Percentiles rank a stretch among this genome's conserved stretches.
phyloP scores from a whole-genome alignment of 2,329 filamentous ascomycete species.

The Penicillium sp. region DNA sequence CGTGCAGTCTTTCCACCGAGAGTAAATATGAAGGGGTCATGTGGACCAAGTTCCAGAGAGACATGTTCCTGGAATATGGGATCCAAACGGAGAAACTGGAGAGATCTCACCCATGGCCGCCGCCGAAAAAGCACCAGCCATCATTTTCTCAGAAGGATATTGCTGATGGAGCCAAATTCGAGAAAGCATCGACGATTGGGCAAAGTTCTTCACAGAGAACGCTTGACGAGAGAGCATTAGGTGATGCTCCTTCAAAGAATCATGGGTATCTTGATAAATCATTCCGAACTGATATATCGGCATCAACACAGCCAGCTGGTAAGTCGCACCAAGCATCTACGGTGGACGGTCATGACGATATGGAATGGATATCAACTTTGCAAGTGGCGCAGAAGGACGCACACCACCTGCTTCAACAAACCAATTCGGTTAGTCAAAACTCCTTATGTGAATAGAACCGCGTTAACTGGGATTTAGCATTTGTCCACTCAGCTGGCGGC shows the following conservation, averaged over 20 bases:
- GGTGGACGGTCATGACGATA: not conserved
- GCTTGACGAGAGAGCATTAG: constrained; percentile 2
- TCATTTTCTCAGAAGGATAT: not conserved
- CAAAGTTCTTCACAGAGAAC: constrained; percentile 7
- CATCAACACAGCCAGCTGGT: not conserved
- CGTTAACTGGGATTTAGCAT: constrained; percentile 29
- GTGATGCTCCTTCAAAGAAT: not conserved
- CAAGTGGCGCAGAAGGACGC: constrained; percentile 21
- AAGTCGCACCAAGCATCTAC: not conserved
- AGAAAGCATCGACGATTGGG: not conserved
- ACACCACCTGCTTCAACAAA: constrained; percentile 29
- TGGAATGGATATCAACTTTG: constrained; percentile 23
- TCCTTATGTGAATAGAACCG: not conserved
- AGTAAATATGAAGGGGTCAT: constrained; percentile 3
- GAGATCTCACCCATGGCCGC: not conserved
- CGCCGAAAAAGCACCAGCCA: not conserved
- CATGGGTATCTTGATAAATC: not conserved
- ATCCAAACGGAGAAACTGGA: constrained; percentile 12
- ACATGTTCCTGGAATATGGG: constrained; percentile 26
- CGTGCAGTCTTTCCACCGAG: not conserved
- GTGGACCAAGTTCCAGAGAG: constrained; percentile 23
- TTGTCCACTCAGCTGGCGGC: constrained; percentile 49
- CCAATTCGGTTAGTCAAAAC: constrained; percentile 29
- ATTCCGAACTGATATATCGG: not conserved
- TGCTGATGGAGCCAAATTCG: not conserved